Conservation (phyloP, 2,329 filamentous ascomycete genomes). For the Didymellaceae sp. region DNA sequence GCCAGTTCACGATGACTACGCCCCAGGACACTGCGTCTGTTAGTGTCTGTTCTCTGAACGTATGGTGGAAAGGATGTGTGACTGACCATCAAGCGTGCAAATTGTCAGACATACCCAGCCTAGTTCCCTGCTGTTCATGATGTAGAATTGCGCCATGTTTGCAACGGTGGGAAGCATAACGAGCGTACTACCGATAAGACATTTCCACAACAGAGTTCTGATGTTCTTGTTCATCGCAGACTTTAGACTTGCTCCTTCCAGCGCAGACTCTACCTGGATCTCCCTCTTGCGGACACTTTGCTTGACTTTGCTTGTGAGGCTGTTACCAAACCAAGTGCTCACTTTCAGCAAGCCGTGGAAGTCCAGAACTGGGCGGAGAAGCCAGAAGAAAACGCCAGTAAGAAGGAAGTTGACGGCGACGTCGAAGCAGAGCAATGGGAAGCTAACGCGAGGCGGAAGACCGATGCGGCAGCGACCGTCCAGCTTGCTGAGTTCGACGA, state of each 20-base stretch:
- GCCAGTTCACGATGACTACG: constrained; percentile 38
- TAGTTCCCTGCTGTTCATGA: constrained; percentile 41
- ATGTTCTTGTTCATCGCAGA: constrained; percentile 23
- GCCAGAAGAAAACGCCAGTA: constrained; percentile 45
- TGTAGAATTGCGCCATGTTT: constrained; percentile 44
- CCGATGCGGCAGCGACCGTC: constrained; percentile 48
- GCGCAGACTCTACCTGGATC: neutral
- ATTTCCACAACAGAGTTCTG: constrained; percentile 33
- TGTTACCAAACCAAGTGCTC: constrained; percentile 4
- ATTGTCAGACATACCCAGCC: constrained; percentile 50
- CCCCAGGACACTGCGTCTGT: constrained; percentile 35
- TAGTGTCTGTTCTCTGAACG: neutral
- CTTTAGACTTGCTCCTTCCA: constrained; percentile 1
- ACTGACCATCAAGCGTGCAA: constrained; percentile 49
- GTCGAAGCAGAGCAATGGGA: constrained; percentile 47
- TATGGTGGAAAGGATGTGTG: neutral
- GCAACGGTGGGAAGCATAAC: constrained; percentile 47
- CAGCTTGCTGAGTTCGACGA: constrained; percentile 34
- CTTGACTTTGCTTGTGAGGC: neutral
- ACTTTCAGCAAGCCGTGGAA: constrained; percentile 18
- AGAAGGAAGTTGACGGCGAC: constrained; percentile 45
- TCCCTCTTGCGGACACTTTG: constrained; percentile 4
- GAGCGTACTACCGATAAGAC: constrained; percentile 37
- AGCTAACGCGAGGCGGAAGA: constrained; percentile 40
- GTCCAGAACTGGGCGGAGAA: constrained; percentile 37